A percentile compares a stretch with the other conserved stretches of the same genome.
Conservation (phyloP, 2,329 filamentous ascomycete genomes). For the Cucurbitaria berberidis region DNA sequence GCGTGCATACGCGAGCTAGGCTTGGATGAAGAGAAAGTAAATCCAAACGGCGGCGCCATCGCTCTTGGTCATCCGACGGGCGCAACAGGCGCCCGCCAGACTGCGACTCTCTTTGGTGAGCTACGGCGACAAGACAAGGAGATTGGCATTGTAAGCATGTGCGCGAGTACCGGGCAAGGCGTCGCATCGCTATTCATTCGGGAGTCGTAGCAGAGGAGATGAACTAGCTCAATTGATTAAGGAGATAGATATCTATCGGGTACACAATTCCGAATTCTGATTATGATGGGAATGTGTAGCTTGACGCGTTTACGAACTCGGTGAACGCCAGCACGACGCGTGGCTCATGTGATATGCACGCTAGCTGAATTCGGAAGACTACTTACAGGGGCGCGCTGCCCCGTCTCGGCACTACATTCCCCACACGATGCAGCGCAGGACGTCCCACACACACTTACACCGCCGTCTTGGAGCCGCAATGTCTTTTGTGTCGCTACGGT, state of each 20-base stretch:
- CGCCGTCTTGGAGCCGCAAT: conserved; percentile 17
- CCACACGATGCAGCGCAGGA: conserved; percentile 30
- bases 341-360: conserved; percentile 1
- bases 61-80: conserved; percentile 82
- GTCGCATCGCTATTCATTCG: conserved; percentile 43
- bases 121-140: conserved; percentile 71
- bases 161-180: conserved; percentile 52
- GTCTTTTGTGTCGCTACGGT: conserved; percentile 10
- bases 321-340: conserved; percentile 8
- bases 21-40: conserved; percentile 77
- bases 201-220: conserved; percentile 22
- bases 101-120: conserved; percentile 79
- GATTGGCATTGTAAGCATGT: conserved; percentile 90
- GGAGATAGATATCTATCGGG: neutral
- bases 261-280: neutral
- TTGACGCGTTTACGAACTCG: neutral
- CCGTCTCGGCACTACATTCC: conserved; percentile 19
- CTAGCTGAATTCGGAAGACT: neutral
- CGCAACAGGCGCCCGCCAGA: conserved; percentile 75
- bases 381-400: conserved; percentile 4
- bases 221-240: too few species aligned
- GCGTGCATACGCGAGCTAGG: conserved; percentile 76
- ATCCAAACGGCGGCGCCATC: conserved; percentile 80
- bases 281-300: neutral
- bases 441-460: conserved; percentile 21